Conservation (phyloP, 2,329 filamentous ascomycete species). For the Orbilia brochopaga region DNA sequence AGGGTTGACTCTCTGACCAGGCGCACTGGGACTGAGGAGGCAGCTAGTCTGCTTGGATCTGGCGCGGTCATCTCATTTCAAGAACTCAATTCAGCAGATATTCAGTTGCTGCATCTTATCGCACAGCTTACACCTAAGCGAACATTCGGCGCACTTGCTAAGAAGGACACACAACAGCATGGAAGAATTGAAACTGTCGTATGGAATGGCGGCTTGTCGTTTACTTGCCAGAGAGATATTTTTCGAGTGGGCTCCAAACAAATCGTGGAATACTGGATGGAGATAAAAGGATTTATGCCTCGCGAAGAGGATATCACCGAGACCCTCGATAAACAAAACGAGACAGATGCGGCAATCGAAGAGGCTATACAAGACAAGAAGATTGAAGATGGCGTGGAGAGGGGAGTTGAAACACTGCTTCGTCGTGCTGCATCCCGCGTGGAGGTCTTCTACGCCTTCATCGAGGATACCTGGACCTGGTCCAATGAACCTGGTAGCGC, state of each 20-base stretch:
- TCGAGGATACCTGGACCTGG: slow-evolving; percentile 34
- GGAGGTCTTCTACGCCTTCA: slow-evolving; percentile 36
- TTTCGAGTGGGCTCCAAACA: slow-evolving; percentile 21
- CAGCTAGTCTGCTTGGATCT: slow-evolving; percentile 62
- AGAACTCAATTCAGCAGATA: slow-evolving; percentile 57
- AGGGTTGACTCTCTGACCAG: slow-evolving; percentile 62
- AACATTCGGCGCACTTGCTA: slow-evolving; percentile 54
- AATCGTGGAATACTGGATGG: slow-evolving; percentile 35
- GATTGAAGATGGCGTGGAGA: slow-evolving; percentile 28
- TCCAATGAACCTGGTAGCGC: not conserved
- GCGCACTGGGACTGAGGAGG: slow-evolving; percentile 65
- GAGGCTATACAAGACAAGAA: slow-evolving; percentile 29
- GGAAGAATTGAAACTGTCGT: slow-evolving; percentile 26
- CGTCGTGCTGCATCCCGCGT: slow-evolving; percentile 38
- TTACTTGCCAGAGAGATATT: slow-evolving; percentile 44
- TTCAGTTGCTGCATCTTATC: slow-evolving; percentile 58
- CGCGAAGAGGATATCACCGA: not conserved
- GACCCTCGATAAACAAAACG: slow-evolving; percentile 13
- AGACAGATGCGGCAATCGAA: slow-evolving; percentile 23
- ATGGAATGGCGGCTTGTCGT: slow-evolving; percentile 27
- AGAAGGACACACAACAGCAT: not conserved
- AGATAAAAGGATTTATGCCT: slow-evolving; percentile 27
- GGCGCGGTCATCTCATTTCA: slow-evolving; percentile 63
- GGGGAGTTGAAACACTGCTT: slow-evolving; percentile 25
- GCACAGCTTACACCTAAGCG: slow-evolving; percentile 60